Evolutionary conservation across 305 asterid species (phyloP).

Genomic region (Lippia alba): DNA sequence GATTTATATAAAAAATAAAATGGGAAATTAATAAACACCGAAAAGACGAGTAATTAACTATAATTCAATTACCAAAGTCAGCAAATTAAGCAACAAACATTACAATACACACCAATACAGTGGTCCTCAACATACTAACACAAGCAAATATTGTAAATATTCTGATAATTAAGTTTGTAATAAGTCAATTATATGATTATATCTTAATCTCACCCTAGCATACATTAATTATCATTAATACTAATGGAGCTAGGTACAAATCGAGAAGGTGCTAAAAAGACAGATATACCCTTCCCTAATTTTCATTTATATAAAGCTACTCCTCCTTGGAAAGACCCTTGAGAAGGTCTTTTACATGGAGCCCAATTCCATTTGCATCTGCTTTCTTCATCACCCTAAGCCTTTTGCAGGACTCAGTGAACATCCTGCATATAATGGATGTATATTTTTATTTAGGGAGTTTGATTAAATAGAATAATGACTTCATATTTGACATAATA

Average conservation of each 20-base stretch:
- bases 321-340: conserved; percentile 48
- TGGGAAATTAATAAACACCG: background rate
- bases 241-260: background rate
- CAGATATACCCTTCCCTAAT: conserved; percentile 23
- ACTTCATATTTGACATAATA: too few relatives aligned
- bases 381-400: conserved; percentile 72
- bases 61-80: conserved; percentile 32
- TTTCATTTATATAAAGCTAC: conserved; percentile 11
- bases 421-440: conserved; percentile 54
- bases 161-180: conserved; percentile 3
- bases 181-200: background rate
- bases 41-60: background rate
- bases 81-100: conserved; percentile 28
- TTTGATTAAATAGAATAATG: too few relatives aligned
- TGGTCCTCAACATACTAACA: background rate
- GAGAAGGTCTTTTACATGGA: conserved; percentile 55
- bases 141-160: conserved; percentile 7
- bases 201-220: conserved; percentile 28
- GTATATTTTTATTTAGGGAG: too few relatives aligned
- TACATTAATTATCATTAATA: conserved; percentile 4
- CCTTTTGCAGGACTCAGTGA: conserved; percentile 70
- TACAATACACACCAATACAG: conserved; percentile 17
- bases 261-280: conserved; percentile 26
- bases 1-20: background rate
- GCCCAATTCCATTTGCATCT: conserved; percentile 60